phyloP scores from a whole-genome alignment of 371 early-diverging fungal genomes.

The Syncephalastrum racemosum region DNA sequence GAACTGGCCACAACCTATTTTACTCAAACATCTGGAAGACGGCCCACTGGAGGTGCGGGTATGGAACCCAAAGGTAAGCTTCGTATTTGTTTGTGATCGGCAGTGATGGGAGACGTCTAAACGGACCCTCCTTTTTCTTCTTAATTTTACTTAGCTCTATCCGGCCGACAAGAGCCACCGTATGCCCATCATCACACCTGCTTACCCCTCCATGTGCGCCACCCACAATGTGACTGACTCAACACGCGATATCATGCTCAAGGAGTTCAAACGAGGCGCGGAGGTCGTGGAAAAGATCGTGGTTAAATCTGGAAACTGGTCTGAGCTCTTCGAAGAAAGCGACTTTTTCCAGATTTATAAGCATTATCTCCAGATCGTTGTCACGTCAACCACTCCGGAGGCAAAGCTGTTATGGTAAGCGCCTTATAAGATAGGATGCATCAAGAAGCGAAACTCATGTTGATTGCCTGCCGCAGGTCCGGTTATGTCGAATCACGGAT shows the following conservation, averaged over 20 bases:
- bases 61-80: slow-evolving; percentile 91
- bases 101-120: too few relatives aligned
- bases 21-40: slow-evolving; percentile 90
- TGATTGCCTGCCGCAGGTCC: slow-evolving; percentile 45
- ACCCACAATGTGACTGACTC: slow-evolving; percentile 98
- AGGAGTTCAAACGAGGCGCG: slow-evolving; percentile 77
- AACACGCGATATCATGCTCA: slow-evolving; percentile 80
- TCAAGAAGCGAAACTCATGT: not conserved
- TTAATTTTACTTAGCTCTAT: slow-evolving; percentile 56
- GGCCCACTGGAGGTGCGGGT: slow-evolving; percentile 92
- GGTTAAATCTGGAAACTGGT: slow-evolving; percentile 52
- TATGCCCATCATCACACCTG: slow-evolving; percentile 99
- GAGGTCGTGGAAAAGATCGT: slow-evolving; percentile 74
- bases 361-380: slow-evolving; percentile 90
- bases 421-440: slow-evolving; percentile 2
- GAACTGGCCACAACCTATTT: slow-evolving; percentile 98
- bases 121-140: not conserved
- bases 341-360: slow-evolving; percentile 91
- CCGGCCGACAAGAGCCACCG: slow-evolving; percentile 87
- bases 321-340: slow-evolving; percentile 75
- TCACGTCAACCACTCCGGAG: slow-evolving; percentile 70
- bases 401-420: slow-evolving; percentile 67
- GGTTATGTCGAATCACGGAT: slow-evolving; percentile 95
- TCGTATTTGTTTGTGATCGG: not conserved
- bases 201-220: slow-evolving; percentile 99